These are phyloP conservation scores for Thalassiosira exigua DNA, from an alignment of 352 stramenopile species.

Conservation along the genomic window DNA sequence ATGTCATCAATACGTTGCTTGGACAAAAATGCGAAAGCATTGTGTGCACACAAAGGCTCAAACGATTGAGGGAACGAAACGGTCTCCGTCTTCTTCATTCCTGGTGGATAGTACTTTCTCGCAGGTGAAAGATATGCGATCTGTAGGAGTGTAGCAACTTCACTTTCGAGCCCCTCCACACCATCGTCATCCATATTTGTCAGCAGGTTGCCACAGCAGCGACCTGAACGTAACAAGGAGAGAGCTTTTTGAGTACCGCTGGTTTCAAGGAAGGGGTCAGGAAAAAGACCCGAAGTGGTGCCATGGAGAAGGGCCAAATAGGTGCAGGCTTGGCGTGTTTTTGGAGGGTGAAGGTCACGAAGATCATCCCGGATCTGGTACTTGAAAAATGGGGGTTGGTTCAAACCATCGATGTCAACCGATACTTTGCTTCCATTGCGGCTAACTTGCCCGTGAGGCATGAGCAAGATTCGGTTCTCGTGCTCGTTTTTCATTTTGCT, in stretches of 20 bases:
- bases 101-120: constrained; percentile 8
- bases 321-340: constrained; percentile 9
- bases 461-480: constrained; percentile 6
- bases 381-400: constrained; percentile 19
- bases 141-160: constrained; percentile 3
- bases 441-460: constrained; percentile 15
- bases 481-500: constrained; percentile 5
- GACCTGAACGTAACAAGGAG: constrained; percentile 8
- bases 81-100: constrained; percentile 1
- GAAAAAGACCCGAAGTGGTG: constrained; percentile 14
- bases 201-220: constrained; percentile 17
- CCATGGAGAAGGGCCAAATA: constrained; percentile 18
- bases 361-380: constrained; percentile 13
- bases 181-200: constrained; percentile 10
- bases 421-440: background rate
- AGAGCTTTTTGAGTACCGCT: constrained; percentile 3
- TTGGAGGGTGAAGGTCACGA: constrained; percentile 12
- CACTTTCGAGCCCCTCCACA: background rate
- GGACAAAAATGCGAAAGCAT: constrained; percentile 11
- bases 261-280: constrained; percentile 15
- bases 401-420: constrained; percentile 10
- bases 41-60: constrained; percentile 27
- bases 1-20: constrained; percentile 17
- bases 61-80: background rate
- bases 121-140: constrained; percentile 9